These are phyloP conservation scores for Mycena albidolilacea DNA, from an alignment of 768 basidiomycete species.

Conservation along the genomic window DNA sequence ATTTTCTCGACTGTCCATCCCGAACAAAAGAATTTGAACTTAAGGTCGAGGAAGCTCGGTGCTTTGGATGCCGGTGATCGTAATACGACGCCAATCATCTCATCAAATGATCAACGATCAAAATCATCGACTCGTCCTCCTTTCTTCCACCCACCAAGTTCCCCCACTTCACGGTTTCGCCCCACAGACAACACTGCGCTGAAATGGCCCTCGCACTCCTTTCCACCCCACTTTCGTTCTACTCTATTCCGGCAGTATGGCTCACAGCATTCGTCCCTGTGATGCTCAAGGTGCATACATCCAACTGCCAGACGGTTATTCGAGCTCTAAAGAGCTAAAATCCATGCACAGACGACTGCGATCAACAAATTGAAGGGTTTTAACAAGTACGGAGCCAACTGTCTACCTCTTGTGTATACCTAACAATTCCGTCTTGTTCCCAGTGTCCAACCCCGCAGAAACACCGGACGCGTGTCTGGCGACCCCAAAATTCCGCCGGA, in stretches of 20 bases:
- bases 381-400: constrained; percentile 49
- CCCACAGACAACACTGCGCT: neutral
- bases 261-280: constrained; percentile 44
- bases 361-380: constrained; percentile 49
- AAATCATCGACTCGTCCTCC: no score
- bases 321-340: neutral
- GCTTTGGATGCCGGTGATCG: no score
- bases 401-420: neutral
- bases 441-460: constrained; percentile 50
- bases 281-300: constrained; percentile 39
- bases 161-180: neutral
- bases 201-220: constrained; percentile 17
- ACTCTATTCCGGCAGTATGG: constrained; percentile 49
- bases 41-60: no score
- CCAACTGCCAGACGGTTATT: neutral
- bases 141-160: no score
- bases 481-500: constrained; percentile 46
- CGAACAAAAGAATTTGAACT: no score
- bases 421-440: neutral
- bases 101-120: no score
- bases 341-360: neutral
- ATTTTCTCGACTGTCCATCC: no score
- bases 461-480: constrained; percentile 40
- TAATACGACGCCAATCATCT: no score
- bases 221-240: constrained; percentile 45